Base-by-base conservation (phyloP, 345 rosid species). In the Corchorus olitorius region DNA sequence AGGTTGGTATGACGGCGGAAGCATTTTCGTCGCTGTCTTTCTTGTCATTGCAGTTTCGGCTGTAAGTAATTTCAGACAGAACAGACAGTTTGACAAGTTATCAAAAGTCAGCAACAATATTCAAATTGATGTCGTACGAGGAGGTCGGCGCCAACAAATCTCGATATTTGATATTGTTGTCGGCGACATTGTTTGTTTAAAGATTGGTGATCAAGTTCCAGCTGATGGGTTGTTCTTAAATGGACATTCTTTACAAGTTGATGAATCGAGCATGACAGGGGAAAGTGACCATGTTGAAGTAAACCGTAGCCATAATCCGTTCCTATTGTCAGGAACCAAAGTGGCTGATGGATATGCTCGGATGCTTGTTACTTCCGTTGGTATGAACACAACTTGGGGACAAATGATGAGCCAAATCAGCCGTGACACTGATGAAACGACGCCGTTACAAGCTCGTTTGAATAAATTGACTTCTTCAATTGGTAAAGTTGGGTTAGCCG, bases 1-100 rank as follows among this genome's bases (percentile, higher is more conserved):
- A 63, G 92, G 93, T 1, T 92, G 97, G 93, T 88, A 89, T 12
- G 95, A 91, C 34, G 93, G 95, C 8, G 95, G 90, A 41, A 88
- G 92, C 84, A 88, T 89, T 19, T 80, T 87, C 66, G 85, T 89
- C 0, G 90, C 94, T 0, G 86, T 89, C 8, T 86, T 92, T 48
- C 81, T 89, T 2, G 90, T 86, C 33, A 84, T 90, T 34, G 79
- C 82, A 0, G 85, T 89, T 69, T 88, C 94, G 1, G 87, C 93
- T 0, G 35, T 79, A 1, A 92, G 89, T 60, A 88, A 90, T 46
- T 84, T 77, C 67, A 83, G 87, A 35, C 89, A 90, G 67, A 83
- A 74, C 76, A 83, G 74, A 49, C 93, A 87, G 75, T 91, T 91
- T 6, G 87, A 80, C 48, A 77, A 90, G 73, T 78, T 90, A 35